These are phyloP conservation scores for Salix viminalis DNA, from an alignment of 345 rosid species.

Conservation along the genomic window DNA sequence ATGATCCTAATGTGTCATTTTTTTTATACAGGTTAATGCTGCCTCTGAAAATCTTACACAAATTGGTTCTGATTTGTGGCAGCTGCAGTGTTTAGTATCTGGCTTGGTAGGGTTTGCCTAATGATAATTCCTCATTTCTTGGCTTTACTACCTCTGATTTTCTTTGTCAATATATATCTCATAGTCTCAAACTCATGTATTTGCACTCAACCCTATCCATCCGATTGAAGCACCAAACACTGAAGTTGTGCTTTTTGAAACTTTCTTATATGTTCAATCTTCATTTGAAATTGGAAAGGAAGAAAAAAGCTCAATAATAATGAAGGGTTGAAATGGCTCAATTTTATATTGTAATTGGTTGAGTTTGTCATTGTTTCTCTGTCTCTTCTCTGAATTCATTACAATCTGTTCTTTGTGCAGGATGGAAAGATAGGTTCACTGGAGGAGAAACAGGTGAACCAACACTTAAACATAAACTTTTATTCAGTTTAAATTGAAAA, in stretches of 20 bases:
- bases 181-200: neutral
- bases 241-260: neutral
- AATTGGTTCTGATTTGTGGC: slow-evolving; percentile 56
- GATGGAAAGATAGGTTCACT: slow-evolving; percentile 69
- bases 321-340: neutral
- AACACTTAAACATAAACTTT: neutral
- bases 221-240: neutral
- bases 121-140: neutral
- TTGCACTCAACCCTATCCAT: neutral
- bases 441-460: slow-evolving; percentile 77
- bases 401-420: slow-evolving; percentile 38
- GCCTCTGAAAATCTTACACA: slow-evolving; percentile 54
- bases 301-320: neutral
- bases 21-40: slow-evolving; percentile 54
- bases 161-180: neutral
- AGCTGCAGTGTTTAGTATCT: slow-evolving; percentile 55
- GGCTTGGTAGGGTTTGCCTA: slow-evolving; percentile 57
- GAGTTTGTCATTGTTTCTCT: neutral
- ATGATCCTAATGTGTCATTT: slow-evolving; percentile 1
- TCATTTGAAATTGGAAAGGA: neutral
- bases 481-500: neutral
- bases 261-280: neutral
- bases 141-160: neutral
- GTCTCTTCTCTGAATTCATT: neutral
- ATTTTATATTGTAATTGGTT: neutral